Conservation (phyloP, 805 yeast genomes). For the Candida ortonii region DNA sequence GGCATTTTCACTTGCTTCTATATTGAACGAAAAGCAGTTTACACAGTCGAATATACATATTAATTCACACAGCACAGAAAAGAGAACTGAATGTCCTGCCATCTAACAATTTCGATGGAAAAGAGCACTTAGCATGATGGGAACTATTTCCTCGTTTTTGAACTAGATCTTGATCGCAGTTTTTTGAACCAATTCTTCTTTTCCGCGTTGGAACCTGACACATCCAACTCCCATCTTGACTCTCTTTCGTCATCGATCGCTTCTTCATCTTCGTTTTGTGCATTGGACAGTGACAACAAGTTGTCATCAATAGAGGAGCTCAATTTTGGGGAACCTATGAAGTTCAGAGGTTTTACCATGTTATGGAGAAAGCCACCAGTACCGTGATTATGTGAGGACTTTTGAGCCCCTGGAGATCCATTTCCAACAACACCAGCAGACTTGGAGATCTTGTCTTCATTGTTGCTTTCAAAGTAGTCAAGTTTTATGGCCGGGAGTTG, state of each 20-base stretch:
- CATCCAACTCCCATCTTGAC: slow-evolving; percentile 29
- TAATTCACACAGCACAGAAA: background rate
- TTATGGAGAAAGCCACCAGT: slow-evolving; percentile 8
- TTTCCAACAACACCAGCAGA: slow-evolving; percentile 4
- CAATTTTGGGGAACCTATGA: slow-evolving; percentile 16
- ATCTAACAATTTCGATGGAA: background rate
- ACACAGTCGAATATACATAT: slow-evolving; percentile 2
- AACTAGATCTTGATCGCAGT: slow-evolving; percentile 33
- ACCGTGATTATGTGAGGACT: no score
- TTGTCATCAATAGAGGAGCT: slow-evolving; percentile 15
- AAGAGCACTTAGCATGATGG: background rate
- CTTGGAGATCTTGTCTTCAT: slow-evolving; percentile 3
- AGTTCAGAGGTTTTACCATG: slow-evolving; percentile 17
- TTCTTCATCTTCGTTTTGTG: slow-evolving; percentile 5
- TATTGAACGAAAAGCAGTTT: no score
- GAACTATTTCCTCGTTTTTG: slow-evolving; percentile 22
- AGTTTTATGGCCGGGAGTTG: slow-evolving; percentile 15
- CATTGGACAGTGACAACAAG: slow-evolving; percentile 8
- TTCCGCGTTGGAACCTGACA: slow-evolving; percentile 12
- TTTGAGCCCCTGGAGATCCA: slow-evolving; percentile 8
- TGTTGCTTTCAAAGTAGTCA: slow-evolving; percentile 6
- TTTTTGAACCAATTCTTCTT: slow-evolving; percentile 44
- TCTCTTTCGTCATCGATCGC: slow-evolving; percentile 28
- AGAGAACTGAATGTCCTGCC: background rate
- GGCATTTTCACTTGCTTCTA: no score